Percentiles rank a stretch among this genome's conserved stretches.
phyloP scores from a whole-genome alignment of 2,329 filamentous ascomycete species.

The Teratosphaeriaceae sp. region DNA sequence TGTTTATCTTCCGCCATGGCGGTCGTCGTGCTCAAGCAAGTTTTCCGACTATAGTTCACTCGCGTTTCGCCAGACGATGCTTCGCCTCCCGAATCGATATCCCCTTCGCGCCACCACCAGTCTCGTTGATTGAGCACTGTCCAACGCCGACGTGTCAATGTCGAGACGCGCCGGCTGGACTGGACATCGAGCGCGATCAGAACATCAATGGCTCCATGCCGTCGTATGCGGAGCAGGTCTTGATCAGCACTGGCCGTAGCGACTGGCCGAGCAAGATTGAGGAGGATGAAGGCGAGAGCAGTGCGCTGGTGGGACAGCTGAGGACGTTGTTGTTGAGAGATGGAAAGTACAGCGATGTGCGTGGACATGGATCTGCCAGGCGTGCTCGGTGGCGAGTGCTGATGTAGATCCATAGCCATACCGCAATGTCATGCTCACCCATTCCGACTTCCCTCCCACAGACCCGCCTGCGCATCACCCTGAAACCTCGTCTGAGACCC shows the following conservation, averaged over 20 bases:
- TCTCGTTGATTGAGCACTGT: constrained; percentile 52
- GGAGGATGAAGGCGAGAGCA: constrained; percentile 55
- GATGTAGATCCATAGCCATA: constrained; percentile 55
- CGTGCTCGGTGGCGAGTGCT: neutral
- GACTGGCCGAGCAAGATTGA: constrained; percentile 85
- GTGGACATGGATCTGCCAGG: too few species aligned
- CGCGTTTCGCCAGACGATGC: constrained; percentile 2
- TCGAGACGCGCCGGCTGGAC: constrained; percentile 55
- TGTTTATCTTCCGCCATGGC: constrained; percentile 24
- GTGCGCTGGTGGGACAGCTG: constrained; percentile 59
- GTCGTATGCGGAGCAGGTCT: constrained; percentile 71
- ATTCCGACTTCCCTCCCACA: constrained; percentile 64
- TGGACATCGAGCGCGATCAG: constrained; percentile 67
- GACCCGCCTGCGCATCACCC: constrained; percentile 10
- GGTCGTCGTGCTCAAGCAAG: constrained; percentile 8
- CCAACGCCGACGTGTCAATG: constrained; percentile 73
- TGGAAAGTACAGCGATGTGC: constrained; percentile 40
- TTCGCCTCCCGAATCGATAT: constrained; percentile 27
- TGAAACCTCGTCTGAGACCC: constrained; percentile 3
- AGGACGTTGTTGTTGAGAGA: constrained; percentile 47
- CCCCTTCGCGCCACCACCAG: constrained; percentile 28
- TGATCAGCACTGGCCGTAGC: constrained; percentile 71
- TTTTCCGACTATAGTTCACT: neutral
- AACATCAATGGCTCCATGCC: constrained; percentile 71
- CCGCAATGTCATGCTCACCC: constrained; percentile 71